Evolutionary conservation across 2,329 filamentous ascomycete species (phyloP).

Genomic region (Botrytis medusae): DNA sequence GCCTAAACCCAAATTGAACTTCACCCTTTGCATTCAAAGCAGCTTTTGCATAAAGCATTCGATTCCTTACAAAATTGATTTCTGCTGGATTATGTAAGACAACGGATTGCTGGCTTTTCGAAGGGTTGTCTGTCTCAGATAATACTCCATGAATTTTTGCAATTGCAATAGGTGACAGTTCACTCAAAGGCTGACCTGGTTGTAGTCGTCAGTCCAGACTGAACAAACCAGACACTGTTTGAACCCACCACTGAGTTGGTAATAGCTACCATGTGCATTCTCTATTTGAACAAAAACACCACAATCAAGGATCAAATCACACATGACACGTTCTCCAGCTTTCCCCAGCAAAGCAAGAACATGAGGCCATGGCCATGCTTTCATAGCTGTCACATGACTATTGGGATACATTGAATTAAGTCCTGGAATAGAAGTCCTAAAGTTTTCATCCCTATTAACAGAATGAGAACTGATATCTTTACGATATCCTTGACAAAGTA

Average conservation of each 20-base stretch:
- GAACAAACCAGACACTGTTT: constrained; percentile 1
- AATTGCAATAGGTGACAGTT: constrained; percentile 31
- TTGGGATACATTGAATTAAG: constrained; percentile 66
- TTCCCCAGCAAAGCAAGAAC: constrained; percentile 72
- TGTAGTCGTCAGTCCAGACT: constrained; percentile 23
- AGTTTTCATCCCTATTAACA: constrained; percentile 31
- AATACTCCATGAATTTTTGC: not conserved
- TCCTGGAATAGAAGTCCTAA: constrained; percentile 59
- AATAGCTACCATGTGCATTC: constrained; percentile 62
- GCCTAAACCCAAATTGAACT: constrained; percentile 72
- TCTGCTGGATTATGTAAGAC: constrained; percentile 47
- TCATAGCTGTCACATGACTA: constrained; percentile 67
- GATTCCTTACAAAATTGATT: constrained; percentile 75
- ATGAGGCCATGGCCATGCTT: constrained; percentile 70
- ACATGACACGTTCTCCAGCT: constrained; percentile 74
- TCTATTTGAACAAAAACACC: constrained; percentile 70
- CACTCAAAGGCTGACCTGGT: constrained; percentile 36
- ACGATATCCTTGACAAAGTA: constrained; percentile 83
- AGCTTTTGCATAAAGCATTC: constrained; percentile 83
- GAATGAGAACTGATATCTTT: constrained; percentile 41
- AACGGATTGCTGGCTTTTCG: not conserved
- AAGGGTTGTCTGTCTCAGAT: not conserved
- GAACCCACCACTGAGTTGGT: constrained; percentile 72
- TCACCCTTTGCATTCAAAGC: constrained; percentile 65
- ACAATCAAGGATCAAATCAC: constrained; percentile 72